Evolutionary conservation across 176 grass and related monocot genomes (phyloP), one percentile per base, ranked within the genome.

Genomic region (Zea luxurians): DNA sequence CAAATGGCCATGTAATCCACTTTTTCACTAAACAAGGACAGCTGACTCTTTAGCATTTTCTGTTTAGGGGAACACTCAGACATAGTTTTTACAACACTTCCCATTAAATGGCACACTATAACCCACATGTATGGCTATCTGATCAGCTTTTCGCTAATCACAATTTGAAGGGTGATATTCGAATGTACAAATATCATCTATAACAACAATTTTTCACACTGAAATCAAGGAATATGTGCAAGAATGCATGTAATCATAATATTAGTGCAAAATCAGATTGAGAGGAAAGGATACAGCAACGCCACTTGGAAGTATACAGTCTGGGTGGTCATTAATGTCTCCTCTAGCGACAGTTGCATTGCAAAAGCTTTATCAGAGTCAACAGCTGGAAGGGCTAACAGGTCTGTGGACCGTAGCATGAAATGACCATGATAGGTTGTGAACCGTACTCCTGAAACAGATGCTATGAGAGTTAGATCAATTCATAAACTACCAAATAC

Each of bases 231-330:
- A 10, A 65, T 43, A 41, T 21, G 7, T 0, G 48, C 10, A 78
- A 13, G 2, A 76, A 71, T 78, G 73, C 27, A 17, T 45, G 37
- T 62, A 62, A 70, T 7, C 27, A 34, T 6, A 70, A 34, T 11
- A 50, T 10, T 55, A 48, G 7, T 50, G 37, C 38, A 83, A 74
- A 74, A 69, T 47, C 15, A 71, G 53, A 66, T 79, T 78, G 37
- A 52, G 5, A 86, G 7, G n/a, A 77, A 94, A 92, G 87, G 94
- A 92, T 98, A 93, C 92, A 95, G 68, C 74, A 97, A 86, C 1
- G 96, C 92, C 72, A 99, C 90, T 99, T 99, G 96, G 54, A 99
- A 95, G 60, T 95, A 99, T 41, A 99, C 90, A 75, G 84, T 95
- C 73, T 91, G 88, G 38, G 86, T 89, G 64, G 90, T 95, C 96